Base-by-base conservation (phyloP, 176 grass and related monocot genomes). In the Aechmea fasciata region DNA sequence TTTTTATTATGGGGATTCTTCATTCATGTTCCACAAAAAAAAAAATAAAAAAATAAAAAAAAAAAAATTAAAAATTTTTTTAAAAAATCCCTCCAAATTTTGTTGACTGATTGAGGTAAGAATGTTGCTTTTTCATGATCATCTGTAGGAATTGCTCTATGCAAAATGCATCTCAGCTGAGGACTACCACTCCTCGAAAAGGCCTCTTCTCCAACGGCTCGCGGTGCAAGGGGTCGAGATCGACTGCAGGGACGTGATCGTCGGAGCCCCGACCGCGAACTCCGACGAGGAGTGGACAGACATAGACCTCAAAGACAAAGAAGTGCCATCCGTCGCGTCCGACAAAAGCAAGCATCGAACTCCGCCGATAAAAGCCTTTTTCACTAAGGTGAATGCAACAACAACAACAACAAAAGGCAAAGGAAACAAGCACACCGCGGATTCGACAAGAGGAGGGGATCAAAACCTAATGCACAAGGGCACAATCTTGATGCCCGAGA, bases 121-220 rank as follows among this genome's bases (percentile, higher is more conserved):
- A 33, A 33, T 33, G 29, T 41, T 41, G 0, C 33, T 41, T 41
- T 41, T 7, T 41, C 33, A 41, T 33, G 3, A 33, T 41, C 33
- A 41, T 41, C 33, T 41, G 51, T 17, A 79, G 94, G 94, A 97
- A 79, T 78, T 97, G n/a, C 48, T 92, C 15, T 78, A 87, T 73
- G 78, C 86, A 15, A 87, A 82, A 72, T 92, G 94, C 86, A 74
- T 97, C 81, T 90, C 84, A 13, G 48, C 77, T 17, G 79, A 82
- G 10, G 94, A 97, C 75, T 97, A 88, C 82, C 91, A 97, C 63
- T 77, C 82, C 13, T 81, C 87, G 74, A 97, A 93, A 81, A 63
- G 82, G 74, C 84, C 94, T 49, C 82, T 97, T 62, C 66, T 84
- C 25, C 86, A 82, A 67, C 83, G 82, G 64, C 94, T 97, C 50